Conservation (phyloP, 768 basidiomycete species). For the Hydnum rufescens region DNA sequence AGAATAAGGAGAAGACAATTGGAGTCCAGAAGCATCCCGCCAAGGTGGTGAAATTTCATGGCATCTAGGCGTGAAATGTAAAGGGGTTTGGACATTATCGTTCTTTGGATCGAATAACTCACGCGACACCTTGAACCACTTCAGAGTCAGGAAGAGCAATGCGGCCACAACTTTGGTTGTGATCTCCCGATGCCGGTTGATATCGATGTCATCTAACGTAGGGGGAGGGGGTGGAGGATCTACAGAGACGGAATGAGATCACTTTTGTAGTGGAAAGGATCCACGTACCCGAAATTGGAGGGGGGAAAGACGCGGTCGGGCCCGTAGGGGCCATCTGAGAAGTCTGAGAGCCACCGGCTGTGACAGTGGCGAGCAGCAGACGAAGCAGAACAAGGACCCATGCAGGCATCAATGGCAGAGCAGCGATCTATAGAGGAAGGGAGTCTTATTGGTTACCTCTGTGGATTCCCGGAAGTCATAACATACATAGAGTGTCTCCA, state of each 20-base stretch:
- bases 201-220: constrained; percentile 79
- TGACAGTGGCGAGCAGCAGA: constrained; percentile 79
- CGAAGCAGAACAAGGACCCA: constrained; percentile 91
- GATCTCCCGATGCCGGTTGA: constrained; percentile 88
- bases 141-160: constrained; percentile 70
- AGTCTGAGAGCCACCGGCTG: constrained; percentile 34
- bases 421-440: constrained; percentile 37
- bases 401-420: constrained; percentile 65
- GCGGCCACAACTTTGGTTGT: constrained; percentile 95
- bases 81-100: not conserved
- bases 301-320: constrained; percentile 33
- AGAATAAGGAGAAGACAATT: constrained; percentile 84
- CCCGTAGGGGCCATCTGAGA: constrained; percentile 23
- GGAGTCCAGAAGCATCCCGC: constrained; percentile 86
- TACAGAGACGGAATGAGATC: not conserved
- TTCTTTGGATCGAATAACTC: not conserved
- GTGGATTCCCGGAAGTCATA: not conserved
- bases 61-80: constrained; percentile 51
- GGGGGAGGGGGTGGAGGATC: constrained; percentile 32
- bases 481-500: constrained; percentile 85
- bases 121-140: constrained; percentile 99
- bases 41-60: constrained; percentile 97
- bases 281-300: constrained; percentile 28
- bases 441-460: not conserved
- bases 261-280: constrained; percentile 19